Evolutionary conservation across 176 grass and related monocot species (phyloP).

Genomic region (Phoenix dactylifera): DNA sequence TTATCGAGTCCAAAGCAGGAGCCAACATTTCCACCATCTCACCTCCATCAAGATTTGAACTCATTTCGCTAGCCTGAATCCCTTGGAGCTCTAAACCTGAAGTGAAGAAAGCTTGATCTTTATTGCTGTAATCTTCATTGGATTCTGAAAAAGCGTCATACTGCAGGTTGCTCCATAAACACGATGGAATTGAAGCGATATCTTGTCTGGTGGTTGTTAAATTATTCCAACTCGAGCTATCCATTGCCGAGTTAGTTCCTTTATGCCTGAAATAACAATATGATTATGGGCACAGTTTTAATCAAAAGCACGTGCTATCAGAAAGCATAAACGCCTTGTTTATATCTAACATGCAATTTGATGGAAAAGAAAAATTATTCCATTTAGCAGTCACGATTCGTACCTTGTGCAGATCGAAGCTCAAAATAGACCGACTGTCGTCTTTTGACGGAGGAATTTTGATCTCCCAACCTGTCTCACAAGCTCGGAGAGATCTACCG

Average conservation of each 20-base stretch:
- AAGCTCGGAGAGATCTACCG: too few species aligned
- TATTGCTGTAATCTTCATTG: too few species aligned
- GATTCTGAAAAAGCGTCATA: too few species aligned
- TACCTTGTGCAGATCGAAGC: too few species aligned
- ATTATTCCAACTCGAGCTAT: background rate
- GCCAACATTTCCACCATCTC: background rate
- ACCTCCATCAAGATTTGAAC: background rate
- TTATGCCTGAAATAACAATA: background rate
- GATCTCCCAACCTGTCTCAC: too few species aligned
- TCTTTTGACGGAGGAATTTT: too few species aligned
- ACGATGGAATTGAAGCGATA: background rate
- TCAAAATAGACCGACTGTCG: too few species aligned
- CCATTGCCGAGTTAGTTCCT: background rate
- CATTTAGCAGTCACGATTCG: too few species aligned
- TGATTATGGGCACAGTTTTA: too few species aligned
- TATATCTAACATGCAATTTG: too few species aligned
- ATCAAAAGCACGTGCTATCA: background rate
- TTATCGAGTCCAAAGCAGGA: background rate
- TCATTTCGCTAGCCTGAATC: background rate
- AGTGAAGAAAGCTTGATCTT: background rate
- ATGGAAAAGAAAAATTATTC: too few species aligned
- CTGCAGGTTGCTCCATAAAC: background rate
- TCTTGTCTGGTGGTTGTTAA: background rate
- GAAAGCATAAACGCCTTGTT: background rate
- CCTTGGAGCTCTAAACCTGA: constrained; percentile 4